phyloP scores from a whole-genome alignment of 495 filamentous ascomycete species.

The Daldinia loculata region DNA sequence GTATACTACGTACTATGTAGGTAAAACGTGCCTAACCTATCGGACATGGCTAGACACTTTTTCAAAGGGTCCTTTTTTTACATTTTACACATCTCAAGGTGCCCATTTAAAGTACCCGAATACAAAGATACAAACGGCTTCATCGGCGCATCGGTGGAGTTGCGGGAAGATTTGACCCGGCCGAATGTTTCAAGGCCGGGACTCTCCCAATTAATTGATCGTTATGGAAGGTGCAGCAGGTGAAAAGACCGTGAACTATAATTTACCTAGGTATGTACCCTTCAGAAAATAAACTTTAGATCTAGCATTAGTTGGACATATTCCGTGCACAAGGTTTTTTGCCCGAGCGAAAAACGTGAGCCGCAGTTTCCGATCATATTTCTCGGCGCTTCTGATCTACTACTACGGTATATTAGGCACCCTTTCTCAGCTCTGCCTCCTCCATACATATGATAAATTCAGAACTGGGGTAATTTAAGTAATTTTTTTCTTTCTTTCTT shows the following conservation, averaged over 20 bases:
- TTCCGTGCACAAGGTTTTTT: conserved; percentile 19
- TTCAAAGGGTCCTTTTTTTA: neutral
- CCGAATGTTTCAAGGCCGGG: conserved; percentile 42
- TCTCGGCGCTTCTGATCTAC: conserved; percentile 30
- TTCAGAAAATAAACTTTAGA: conserved; percentile 26
- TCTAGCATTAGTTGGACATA: conserved; percentile 4
- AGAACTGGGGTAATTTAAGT: conserved; percentile 8
- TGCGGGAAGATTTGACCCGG: conserved; percentile 42
- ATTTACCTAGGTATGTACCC: conserved; percentile 7
- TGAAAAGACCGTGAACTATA: conserved; percentile 24
- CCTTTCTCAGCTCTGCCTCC: conserved; percentile 3
- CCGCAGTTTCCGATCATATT: conserved; percentile 39
- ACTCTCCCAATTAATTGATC: conserved; percentile 35
- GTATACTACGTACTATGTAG: neutral
- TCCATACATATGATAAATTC: conserved; percentile 13
- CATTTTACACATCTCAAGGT: neutral
- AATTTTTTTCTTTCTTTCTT: neutral
- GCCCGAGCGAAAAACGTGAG: conserved; percentile 25
- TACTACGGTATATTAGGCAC: neutral
- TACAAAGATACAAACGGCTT: conserved; percentile 5
- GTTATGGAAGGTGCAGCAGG: conserved; percentile 33
- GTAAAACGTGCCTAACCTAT: neutral
- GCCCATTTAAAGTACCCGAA: neutral
- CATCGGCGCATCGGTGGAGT: conserved; percentile 41
- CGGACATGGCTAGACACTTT: neutral